Conservation (phyloP, 1,284 basidiomycete species). For the Malassezia dermatis region DNA sequence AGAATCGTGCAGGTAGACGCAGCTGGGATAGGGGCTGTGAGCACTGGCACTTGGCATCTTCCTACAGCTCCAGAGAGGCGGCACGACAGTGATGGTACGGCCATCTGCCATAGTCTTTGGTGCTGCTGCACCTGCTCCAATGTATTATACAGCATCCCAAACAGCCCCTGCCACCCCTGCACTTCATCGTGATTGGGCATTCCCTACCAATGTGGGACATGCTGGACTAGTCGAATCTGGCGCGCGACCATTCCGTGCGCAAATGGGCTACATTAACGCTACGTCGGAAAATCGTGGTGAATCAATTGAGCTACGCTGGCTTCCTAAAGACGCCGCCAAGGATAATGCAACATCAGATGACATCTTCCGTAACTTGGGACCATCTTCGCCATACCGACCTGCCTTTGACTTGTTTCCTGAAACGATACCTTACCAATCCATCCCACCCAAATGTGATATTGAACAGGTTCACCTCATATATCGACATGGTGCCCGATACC, state of each 20-base stretch:
- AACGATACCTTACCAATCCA: slow-evolving; percentile 1
- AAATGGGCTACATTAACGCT: slow-evolving; percentile 22
- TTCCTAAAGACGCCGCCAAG: slow-evolving; percentile 18
- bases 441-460: slow-evolving; percentile 23
- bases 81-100: neutral
- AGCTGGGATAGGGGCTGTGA: neutral
- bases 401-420: slow-evolving; percentile 16
- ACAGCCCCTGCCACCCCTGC: neutral
- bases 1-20: neutral
- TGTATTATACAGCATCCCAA: neutral
- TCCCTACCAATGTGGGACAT: slow-evolving; percentile 40
- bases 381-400: slow-evolving; percentile 8
- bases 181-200: slow-evolving; percentile 8
- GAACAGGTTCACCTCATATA: slow-evolving; percentile 40
- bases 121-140: neutral
- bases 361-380: slow-evolving; percentile 34
- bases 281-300: neutral
- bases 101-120: neutral
- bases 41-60: neutral
- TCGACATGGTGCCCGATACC: slow-evolving; percentile 42
- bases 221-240: slow-evolving; percentile 22
- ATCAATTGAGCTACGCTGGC: slow-evolving; percentile 22
- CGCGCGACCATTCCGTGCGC: slow-evolving; percentile 26
- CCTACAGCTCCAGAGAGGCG: neutral
- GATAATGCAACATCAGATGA: slow-evolving; percentile 19